Conservation (phyloP, 306 rosid genomes). For the Vigna nakashimae region DNA sequence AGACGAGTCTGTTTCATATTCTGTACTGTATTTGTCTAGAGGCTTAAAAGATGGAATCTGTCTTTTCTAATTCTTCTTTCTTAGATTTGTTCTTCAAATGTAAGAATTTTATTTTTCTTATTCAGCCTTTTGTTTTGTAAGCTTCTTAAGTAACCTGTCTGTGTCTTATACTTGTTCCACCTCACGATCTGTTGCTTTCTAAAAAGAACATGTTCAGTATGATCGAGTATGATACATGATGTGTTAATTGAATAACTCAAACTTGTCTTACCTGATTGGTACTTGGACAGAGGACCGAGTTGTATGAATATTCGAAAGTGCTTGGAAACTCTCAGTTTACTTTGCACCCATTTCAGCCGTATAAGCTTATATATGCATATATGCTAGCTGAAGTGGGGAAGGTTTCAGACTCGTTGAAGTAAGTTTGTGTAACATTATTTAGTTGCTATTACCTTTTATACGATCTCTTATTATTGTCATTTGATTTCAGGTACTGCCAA, state of each 20-base stretch:
- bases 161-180: conserved; percentile 4
- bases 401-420: conserved; percentile 91
- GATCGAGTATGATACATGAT: conserved; percentile 6
- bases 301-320: conserved; percentile 90
- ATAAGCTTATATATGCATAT: conserved; percentile 89
- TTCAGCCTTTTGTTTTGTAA: neutral
- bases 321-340: conserved; percentile 95
- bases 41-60: neutral
- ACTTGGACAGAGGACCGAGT: conserved; percentile 84
- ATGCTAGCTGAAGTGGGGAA: conserved; percentile 97
- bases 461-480: conserved; percentile 37
- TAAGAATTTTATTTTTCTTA: neutral
- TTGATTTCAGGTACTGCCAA: conserved; percentile 79
- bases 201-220: neutral
- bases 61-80: neutral
- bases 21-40: neutral
- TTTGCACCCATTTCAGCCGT: conserved; percentile 86
- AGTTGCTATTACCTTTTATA: conserved; percentile 31
- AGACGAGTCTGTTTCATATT: conserved; percentile 1
- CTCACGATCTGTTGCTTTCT: neutral
- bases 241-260: conserved; percentile 12
- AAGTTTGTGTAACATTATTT: conserved; percentile 51
- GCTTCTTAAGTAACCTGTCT: neutral
- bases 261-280: conserved; percentile 42
- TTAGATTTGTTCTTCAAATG: conserved; percentile 6